Conservation (phyloP, 2,329 filamentous ascomycete species). For the Madurella mycetomatis region DNA sequence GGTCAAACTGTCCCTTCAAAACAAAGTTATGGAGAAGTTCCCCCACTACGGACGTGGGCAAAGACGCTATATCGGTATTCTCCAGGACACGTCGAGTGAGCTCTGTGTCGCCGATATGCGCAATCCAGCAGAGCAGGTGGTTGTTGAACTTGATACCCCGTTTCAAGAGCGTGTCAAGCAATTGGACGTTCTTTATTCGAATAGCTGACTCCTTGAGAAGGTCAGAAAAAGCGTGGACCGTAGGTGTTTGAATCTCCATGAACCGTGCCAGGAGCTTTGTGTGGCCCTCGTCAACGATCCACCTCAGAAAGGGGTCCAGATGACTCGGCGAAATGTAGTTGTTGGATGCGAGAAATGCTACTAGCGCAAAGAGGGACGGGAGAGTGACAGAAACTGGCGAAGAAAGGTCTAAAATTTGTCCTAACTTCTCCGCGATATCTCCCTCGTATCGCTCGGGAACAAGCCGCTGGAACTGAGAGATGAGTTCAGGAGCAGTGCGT, state of each 20-base stretch:
- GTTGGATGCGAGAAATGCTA: conserved; percentile 7
- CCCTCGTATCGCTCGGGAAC: conserved; percentile 3
- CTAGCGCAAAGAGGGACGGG: conserved; percentile 1
- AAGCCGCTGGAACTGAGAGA: neutral
- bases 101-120: neutral
- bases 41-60: no score
- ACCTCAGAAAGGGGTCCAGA: conserved; percentile 3
- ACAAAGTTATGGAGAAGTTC: neutral
- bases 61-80: no score
- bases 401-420: neutral
- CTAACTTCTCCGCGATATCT: neutral
- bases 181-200: neutral
- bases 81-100: conserved; percentile 2
- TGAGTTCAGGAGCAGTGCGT: neutral
- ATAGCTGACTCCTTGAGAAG: conserved; percentile 1
- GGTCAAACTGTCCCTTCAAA: neutral
- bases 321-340: neutral
- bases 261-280: neutral
- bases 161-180: neutral
- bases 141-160: neutral
- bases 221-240: conserved; percentile 2
- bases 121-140: neutral
- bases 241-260: conserved; percentile 1
- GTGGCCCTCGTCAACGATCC: neutral
- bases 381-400: neutral